A percentile compares a stretch with the other conserved stretches of the same genome.
Evolutionary conservation across 2,329 filamentous ascomycete species (phyloP).

Genomic region (Nigrograna mackinnonii): DNA sequence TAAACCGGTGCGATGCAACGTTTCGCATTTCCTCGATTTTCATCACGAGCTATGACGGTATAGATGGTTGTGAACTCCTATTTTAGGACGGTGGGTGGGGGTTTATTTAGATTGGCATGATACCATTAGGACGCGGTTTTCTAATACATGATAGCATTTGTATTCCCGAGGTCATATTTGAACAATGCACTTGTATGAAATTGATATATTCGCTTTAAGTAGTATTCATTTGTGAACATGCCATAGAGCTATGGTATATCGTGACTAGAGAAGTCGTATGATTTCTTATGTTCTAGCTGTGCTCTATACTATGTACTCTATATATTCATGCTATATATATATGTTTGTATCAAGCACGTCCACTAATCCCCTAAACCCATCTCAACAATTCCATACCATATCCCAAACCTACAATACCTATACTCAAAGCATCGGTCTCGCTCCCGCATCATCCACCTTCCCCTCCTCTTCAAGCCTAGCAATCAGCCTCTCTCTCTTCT

Average conservation of each 20-base stretch:
- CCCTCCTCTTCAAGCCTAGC: slow-evolving; percentile 6
- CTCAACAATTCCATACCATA: background rate
- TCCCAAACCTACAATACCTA: slow-evolving; percentile 2
- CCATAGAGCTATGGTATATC: background rate
- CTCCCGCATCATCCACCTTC: slow-evolving; percentile 4
- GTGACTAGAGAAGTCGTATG: background rate
- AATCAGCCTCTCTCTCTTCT: slow-evolving; percentile 11
- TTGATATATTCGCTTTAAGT: too few relatives aligned
- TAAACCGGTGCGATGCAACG: background rate
- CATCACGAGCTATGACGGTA: background rate
- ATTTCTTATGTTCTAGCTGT: background rate
- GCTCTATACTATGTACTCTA: background rate
- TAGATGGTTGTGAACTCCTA: too few relatives aligned
- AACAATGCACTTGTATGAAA: too few relatives aligned
- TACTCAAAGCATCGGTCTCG: slow-evolving; percentile 13
- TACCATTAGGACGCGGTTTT: too few relatives aligned
- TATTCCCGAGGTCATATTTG: too few relatives aligned
- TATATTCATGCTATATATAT: background rate
- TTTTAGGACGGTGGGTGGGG: too few relatives aligned
- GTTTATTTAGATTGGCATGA: too few relatives aligned
- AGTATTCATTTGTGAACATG: too few relatives aligned
- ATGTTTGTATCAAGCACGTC: too few relatives aligned
- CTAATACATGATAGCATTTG: too few relatives aligned
- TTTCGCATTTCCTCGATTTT: background rate
- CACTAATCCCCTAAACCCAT: too few relatives aligned